These are phyloP conservation scores for Leptosphaerulina australis DNA, from an alignment of 2,329 filamentous ascomycete species.

Conservation along the genomic window DNA sequence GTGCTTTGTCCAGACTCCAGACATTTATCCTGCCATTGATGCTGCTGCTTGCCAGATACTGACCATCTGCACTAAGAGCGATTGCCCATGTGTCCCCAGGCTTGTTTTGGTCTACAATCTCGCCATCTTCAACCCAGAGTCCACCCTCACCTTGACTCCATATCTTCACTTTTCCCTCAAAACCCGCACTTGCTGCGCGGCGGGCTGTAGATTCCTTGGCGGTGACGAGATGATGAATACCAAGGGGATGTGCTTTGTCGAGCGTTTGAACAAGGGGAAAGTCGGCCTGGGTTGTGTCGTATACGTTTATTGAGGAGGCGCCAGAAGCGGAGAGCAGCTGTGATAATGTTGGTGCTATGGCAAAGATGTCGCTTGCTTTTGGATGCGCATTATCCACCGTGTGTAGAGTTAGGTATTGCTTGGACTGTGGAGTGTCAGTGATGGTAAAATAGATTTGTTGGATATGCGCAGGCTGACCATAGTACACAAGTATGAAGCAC, in stretches of 20 bases:
- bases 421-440: constrained; percentile 68
- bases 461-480: constrained; percentile 8
- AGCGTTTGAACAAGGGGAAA: constrained; percentile 83
- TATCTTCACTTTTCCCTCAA: constrained; percentile 84
- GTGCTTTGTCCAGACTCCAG: constrained; percentile 68
- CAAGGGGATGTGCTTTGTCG: constrained; percentile 79
- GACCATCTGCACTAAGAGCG: constrained; percentile 81
- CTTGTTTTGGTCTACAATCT: constrained; percentile 59
- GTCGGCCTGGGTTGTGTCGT: constrained; percentile 72
- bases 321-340: constrained; percentile 84
- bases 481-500: not conserved
- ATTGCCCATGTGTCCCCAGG: constrained; percentile 85
- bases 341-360: constrained; percentile 74
- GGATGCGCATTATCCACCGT: constrained; percentile 87
- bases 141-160: constrained; percentile 68
- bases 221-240: constrained; percentile 87
- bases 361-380: constrained; percentile 74
- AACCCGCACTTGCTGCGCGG: constrained; percentile 81
- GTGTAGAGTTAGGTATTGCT: constrained; percentile 95
- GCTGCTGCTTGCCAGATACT: constrained; percentile 83
- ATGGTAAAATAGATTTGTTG: not conserved
- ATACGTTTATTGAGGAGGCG: constrained; percentile 78
- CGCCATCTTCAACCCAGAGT: constrained; percentile 59
- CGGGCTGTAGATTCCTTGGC: constrained; percentile 65
- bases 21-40: constrained; percentile 88